Evolutionary conservation across 1,139 yeast species (phyloP).

Genomic region (Wickerhamiella pararugosa): DNA sequence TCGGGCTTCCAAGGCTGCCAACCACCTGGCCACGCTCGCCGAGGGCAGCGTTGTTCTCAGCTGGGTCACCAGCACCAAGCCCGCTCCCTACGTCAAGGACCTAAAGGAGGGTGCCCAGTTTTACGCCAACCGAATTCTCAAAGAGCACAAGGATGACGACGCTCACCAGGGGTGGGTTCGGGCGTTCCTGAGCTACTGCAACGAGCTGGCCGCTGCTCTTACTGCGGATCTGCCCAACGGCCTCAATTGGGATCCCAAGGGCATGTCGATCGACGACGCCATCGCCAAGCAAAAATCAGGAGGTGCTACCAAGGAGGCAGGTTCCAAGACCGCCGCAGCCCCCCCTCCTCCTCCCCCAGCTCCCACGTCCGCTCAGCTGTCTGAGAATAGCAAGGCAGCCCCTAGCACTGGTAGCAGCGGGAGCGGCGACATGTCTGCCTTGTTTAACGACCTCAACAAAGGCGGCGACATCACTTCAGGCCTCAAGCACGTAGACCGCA

Average conservation of each 20-base stretch:
- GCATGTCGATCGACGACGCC: slow-evolving; percentile 33
- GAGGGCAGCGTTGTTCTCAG: slow-evolving; percentile 87
- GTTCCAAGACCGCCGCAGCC: slow-evolving; percentile 22
- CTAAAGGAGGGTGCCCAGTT: slow-evolving; percentile 85
- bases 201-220: slow-evolving; percentile 54
- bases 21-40: slow-evolving; percentile 67
- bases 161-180: slow-evolving; percentile 53
- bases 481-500: slow-evolving; percentile 80
- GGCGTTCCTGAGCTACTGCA: slow-evolving; percentile 44
- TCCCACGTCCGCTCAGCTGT: slow-evolving; percentile 22
- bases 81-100: slow-evolving; percentile 60
- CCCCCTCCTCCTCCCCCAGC: slow-evolving; percentile 31
- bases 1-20: slow-evolving; percentile 46
- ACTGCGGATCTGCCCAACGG: slow-evolving; percentile 74
- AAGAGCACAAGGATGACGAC: slow-evolving; percentile 60
- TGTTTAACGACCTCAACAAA: slow-evolving; percentile 76
- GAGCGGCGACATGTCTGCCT: slow-evolving; percentile 63
- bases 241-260: slow-evolving; percentile 53
- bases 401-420: slow-evolving; percentile 8
- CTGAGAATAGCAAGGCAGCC: slow-evolving; percentile 20
- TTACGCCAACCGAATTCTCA: slow-evolving; percentile 82
- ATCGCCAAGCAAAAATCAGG: slow-evolving; percentile 22
- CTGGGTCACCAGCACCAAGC: slow-evolving; percentile 66
- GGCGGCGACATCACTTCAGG: slow-evolving; percentile 77
- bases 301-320: slow-evolving; percentile 16